Evolutionary conservation across 352 stramenopile species (phyloP).

Genomic region (Pythium scleroteichum): DNA sequence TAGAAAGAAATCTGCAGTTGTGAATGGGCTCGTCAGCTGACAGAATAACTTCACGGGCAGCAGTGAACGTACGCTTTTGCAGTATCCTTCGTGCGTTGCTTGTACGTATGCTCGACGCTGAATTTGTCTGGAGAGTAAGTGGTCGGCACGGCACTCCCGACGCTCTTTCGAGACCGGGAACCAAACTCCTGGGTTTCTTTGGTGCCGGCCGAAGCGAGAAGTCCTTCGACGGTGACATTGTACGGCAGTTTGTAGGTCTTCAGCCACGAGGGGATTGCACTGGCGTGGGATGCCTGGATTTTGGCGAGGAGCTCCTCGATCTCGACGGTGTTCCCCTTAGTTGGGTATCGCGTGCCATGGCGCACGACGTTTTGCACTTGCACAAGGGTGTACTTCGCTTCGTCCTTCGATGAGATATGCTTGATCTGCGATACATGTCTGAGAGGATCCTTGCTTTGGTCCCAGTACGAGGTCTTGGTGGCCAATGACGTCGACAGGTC

Average conservation of each 20-base stretch:
- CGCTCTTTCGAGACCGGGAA: slow-evolving; percentile 8
- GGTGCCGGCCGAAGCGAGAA: slow-evolving; percentile 38
- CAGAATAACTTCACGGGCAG: too few relatives aligned
- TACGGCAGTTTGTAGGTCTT: slow-evolving; percentile 66
- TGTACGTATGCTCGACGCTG: slow-evolving; percentile 57
- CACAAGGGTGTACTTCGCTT: slow-evolving; percentile 28
- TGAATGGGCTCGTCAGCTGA: too few relatives aligned
- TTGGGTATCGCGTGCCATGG: slow-evolving; percentile 49
- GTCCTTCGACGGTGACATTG: slow-evolving; percentile 50
- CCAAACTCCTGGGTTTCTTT: slow-evolving; percentile 17
- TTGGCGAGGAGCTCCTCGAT: slow-evolving; percentile 50
- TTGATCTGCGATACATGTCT: neutral
- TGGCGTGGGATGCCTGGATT: slow-evolving; percentile 35
- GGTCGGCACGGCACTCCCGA: slow-evolving; percentile 18
- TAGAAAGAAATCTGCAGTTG: slow-evolving; percentile 26
- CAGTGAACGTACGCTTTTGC: slow-evolving; percentile 40
- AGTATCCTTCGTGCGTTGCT: slow-evolving; percentile 56
- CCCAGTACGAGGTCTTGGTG: slow-evolving; percentile 32
- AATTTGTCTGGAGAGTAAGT: slow-evolving; percentile 45
- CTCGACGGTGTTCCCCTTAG: slow-evolving; percentile 43
- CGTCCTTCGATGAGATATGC: neutral
- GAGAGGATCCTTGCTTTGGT: slow-evolving; percentile 18
- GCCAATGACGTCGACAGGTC: slow-evolving; percentile 24
- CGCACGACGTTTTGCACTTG: slow-evolving; percentile 29
- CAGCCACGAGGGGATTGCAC: slow-evolving; percentile 53